Conservation (phyloP, 768 basidiomycete genomes). For the Agaricus blazei region DNA sequence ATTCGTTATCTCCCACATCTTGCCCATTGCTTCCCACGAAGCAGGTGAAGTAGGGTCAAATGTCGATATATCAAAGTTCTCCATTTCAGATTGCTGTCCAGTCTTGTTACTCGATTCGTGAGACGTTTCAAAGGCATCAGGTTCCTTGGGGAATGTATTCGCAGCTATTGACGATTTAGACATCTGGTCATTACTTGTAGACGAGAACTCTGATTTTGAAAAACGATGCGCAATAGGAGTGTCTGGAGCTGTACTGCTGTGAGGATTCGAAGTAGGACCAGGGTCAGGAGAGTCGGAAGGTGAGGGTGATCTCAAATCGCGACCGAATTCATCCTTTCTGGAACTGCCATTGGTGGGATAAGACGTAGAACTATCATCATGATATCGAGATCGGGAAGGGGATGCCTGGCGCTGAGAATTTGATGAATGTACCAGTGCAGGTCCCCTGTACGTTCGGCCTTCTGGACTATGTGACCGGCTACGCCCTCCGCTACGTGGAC, state of each 20-base stretch:
- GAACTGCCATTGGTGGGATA: constrained; percentile 1
- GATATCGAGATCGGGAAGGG: constrained; percentile 20
- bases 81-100: constrained; percentile 43
- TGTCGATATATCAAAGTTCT: constrained; percentile 60
- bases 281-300: constrained; percentile 20
- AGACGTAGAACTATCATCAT: constrained; percentile 16
- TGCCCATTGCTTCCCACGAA: constrained; percentile 79
- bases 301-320: constrained; percentile 65
- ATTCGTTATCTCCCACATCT: constrained; percentile 69
- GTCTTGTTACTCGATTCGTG: constrained; percentile 24
- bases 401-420: constrained; percentile 38
- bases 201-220: constrained; percentile 27
- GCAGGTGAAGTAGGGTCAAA: constrained; percentile 72
- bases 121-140: constrained; percentile 30
- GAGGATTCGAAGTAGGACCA: constrained; percentile 13
- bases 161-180: constrained; percentile 47
- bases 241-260: constrained; percentile 22
- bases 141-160: constrained; percentile 51
- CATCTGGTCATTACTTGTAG: constrained; percentile 41
- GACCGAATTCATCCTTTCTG: constrained; percentile 85
- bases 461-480: constrained; percentile 77
- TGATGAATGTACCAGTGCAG: constrained; percentile 55
- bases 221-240: constrained; percentile 21
- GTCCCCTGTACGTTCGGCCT: constrained; percentile 50
- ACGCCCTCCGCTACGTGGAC: constrained; percentile 39